These are phyloP conservation scores for Flueggea neowawraea DNA, from an alignment of 441 rosid species.

Conservation along the genomic window DNA sequence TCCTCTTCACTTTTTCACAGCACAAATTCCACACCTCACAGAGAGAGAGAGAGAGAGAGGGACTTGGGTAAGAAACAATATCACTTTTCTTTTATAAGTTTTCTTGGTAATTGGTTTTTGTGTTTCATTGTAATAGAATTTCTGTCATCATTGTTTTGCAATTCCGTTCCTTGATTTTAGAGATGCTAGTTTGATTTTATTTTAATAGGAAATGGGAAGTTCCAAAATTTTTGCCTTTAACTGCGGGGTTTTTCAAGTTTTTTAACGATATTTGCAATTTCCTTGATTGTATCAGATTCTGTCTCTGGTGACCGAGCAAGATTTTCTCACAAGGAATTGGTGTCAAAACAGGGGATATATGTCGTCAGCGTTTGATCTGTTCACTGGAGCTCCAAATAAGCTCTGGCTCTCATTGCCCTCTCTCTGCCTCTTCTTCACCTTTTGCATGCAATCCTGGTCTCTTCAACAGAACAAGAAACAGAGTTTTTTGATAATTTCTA, in stretches of 20 bases:
- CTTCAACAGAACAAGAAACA: constrained; percentile 11
- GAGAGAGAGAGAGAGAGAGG: no score
- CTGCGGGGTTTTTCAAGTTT: neutral
- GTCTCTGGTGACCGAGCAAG: neutral
- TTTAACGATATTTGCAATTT: neutral
- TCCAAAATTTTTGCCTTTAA: neutral
- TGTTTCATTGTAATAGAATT: no score
- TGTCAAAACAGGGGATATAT: constrained; percentile 21
- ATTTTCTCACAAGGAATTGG: neutral
- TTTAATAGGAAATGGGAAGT: no score
- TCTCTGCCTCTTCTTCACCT: constrained; percentile 7
- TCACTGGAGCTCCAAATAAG: constrained; percentile 32
- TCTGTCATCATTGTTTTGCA: no score
- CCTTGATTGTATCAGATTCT: neutral
- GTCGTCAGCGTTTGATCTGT: constrained; percentile 35
- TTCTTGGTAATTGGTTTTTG: no score
- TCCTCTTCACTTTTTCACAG: no score
- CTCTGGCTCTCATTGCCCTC: constrained; percentile 29
- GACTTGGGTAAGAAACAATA: no score
- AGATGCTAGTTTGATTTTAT: no score
- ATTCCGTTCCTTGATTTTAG: no score
- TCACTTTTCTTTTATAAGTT: no score
- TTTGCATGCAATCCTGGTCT: constrained; percentile 19
- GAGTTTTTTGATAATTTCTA: constrained; percentile 8
- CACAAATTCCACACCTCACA: no score